A percentile compares a stretch with the other conserved stretches of the same genome.
These are phyloP conservation scores for Pleurotus salmoneostramineus DNA, from an alignment of 768 basidiomycete species.

Conservation along the genomic window DNA sequence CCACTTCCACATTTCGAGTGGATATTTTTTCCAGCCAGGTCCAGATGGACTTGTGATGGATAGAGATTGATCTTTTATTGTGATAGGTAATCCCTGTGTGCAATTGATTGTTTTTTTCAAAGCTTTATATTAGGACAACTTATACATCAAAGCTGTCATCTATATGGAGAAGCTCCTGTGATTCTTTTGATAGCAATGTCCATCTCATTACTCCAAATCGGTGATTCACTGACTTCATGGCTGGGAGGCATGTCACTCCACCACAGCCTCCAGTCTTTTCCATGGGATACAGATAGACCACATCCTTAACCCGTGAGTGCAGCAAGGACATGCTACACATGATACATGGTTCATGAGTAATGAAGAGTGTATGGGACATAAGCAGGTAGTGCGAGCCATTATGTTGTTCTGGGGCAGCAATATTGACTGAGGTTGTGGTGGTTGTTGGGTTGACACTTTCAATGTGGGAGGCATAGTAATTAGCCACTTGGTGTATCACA, in stretches of 20 bases:
- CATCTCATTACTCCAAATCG: slow-evolving; percentile 73
- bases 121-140: background rate
- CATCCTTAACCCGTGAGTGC: slow-evolving; percentile 90
- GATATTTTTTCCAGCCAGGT: too few relatives aligned
- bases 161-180: background rate
- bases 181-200: slow-evolving; percentile 26
- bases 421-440: background rate
- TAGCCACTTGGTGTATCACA: slow-evolving; percentile 63
- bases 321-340: slow-evolving; percentile 97
- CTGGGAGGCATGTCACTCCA: slow-evolving; percentile 68
- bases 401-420: slow-evolving; percentile 11
- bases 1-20: too few relatives aligned
- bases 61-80: too few relatives aligned
- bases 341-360: slow-evolving; percentile 94
- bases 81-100: too few relatives aligned
- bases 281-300: slow-evolving; percentile 75
- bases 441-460: background rate
- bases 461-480: slow-evolving; percentile 36
- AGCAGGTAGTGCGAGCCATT: slow-evolving; percentile 87
- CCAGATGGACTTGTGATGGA: too few relatives aligned
- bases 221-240: slow-evolving; percentile 86
- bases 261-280: slow-evolving; percentile 84
- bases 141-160: slow-evolving; percentile 10
- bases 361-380: slow-evolving; percentile 80
- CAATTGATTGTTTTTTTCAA: too few relatives aligned